These are phyloP conservation scores for Scedosporium minutisporum DNA, from an alignment of 2,329 filamentous ascomycete genomes.

Conservation along the genomic window DNA sequence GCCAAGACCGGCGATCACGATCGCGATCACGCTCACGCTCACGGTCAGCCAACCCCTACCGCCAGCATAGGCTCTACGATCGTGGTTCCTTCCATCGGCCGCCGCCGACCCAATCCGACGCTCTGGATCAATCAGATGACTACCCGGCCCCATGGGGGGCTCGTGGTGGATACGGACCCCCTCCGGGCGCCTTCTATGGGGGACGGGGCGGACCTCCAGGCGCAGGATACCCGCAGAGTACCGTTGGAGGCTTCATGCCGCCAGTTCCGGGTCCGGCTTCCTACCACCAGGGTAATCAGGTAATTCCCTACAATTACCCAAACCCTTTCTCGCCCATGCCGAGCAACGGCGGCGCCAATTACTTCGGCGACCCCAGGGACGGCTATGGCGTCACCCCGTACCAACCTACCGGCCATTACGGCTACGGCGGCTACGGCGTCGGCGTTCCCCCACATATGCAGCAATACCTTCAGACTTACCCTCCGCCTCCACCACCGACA, in stretches of 20 bases:
- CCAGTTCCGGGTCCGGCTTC: constrained; percentile 16
- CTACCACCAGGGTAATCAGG: constrained; percentile 34
- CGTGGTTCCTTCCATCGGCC: constrained; percentile 6
- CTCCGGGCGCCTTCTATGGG: constrained; percentile 17
- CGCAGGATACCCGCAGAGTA: constrained; percentile 36
- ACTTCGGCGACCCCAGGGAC: constrained; percentile 7
- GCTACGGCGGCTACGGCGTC: constrained; percentile 13
- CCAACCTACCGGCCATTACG: neutral
- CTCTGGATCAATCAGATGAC: constrained; percentile 56
- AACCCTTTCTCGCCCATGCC: constrained; percentile 9
- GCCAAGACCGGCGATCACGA: constrained; percentile 20
- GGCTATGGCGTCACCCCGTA: constrained; percentile 9
- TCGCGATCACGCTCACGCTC: constrained; percentile 12
- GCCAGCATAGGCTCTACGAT: neutral
- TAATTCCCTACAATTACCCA: neutral
- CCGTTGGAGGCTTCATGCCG: constrained; percentile 33
- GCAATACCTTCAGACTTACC: constrained; percentile 27
- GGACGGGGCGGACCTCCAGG: constrained; percentile 18
- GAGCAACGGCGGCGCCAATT: constrained; percentile 6
- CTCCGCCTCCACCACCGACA: constrained; percentile 33
- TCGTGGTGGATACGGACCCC: neutral
- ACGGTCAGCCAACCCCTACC: constrained; percentile 12
- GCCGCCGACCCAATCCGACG: constrained; percentile 45
- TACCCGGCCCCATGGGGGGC: constrained; percentile 36
- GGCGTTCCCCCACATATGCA: constrained; percentile 25